Percentiles rank a stretch among this genome's conserved stretches.
phyloP scores from a whole-genome alignment of 305 asterid genomes.

The Solanum hybrid region DNA sequence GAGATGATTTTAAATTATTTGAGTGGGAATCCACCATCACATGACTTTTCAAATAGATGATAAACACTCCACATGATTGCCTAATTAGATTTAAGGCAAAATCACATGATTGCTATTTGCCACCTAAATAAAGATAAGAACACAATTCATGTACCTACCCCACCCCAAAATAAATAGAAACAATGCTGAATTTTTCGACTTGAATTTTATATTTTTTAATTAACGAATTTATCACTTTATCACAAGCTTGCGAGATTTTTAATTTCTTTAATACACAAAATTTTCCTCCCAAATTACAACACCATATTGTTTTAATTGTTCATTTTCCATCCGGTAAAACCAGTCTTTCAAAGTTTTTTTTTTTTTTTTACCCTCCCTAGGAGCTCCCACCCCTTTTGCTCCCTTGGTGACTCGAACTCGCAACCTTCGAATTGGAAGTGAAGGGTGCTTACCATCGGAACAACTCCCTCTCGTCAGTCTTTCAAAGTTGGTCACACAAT shows the following conservation, averaged over 20 bases:
- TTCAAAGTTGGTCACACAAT: background rate
- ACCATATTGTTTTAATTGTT: background rate
- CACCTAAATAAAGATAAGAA: background rate
- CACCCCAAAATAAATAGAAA: background rate
- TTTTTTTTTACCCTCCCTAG: too few relatives aligned
- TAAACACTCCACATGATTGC: slow-evolving; percentile 4
- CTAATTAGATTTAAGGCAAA: background rate
- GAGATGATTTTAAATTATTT: background rate
- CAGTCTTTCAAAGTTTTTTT: background rate
- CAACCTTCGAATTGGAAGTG: too few relatives aligned
- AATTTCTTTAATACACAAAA: background rate
- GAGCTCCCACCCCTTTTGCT: too few relatives aligned
- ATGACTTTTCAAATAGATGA: background rate
- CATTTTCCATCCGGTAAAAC: background rate
- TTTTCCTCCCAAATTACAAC: background rate
- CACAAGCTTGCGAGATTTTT: background rate
- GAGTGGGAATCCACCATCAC: background rate
- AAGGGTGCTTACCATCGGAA: too few relatives aligned
- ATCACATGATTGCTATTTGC: slow-evolving; percentile 4
- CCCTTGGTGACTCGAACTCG: too few relatives aligned
- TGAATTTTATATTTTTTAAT: background rate
- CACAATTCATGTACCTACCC: background rate
- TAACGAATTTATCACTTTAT: background rate
- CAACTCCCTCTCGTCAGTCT: background rate
- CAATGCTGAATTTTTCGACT: background rate